phyloP scores from a whole-genome alignment of 2,329 filamentous ascomycete species.

The Diaporthe sp. region DNA sequence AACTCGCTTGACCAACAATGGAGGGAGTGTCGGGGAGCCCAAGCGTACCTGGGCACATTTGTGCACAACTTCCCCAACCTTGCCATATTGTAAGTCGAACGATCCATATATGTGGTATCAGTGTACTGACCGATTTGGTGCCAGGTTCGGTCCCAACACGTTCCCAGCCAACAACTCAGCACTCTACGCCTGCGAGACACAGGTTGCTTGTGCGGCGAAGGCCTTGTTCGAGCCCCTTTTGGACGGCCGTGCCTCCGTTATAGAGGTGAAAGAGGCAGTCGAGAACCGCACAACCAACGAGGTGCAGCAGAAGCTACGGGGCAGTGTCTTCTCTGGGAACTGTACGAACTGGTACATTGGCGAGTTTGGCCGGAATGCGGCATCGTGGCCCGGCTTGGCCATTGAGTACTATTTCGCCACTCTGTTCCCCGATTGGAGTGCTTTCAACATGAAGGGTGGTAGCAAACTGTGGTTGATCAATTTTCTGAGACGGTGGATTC shows the following conservation, averaged over 20 bases:
- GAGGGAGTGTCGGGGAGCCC: constrained; percentile 47
- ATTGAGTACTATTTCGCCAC: constrained; percentile 45
- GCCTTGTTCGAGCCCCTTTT: constrained; percentile 46
- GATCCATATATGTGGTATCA: too few relatives aligned
- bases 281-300: constrained; percentile 50
- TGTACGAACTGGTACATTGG: constrained; percentile 61
- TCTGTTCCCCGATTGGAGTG: not conserved
- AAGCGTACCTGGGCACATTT: constrained; percentile 50
- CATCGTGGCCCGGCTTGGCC: constrained; percentile 51
- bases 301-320: constrained; percentile 50
- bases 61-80: constrained; percentile 52
- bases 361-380: constrained; percentile 53
- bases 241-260: constrained; percentile 48
- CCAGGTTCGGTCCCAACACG: constrained; percentile 44
- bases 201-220: constrained; percentile 43
- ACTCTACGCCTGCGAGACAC: constrained; percentile 43
- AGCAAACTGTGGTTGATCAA: not conserved
- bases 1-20: constrained; percentile 47
- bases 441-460: not conserved
- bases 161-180: constrained; percentile 45
- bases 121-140: too few relatives aligned
- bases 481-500: not conserved
- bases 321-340: constrained; percentile 53
- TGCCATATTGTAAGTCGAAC: constrained; percentile 43
- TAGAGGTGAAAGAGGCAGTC: constrained; percentile 54